Evolutionary conservation across 2,329 filamentous ascomycete species (phyloP), one percentile per base, ranked within the genome.

Genomic region (Pezicula carpinea): DNA sequence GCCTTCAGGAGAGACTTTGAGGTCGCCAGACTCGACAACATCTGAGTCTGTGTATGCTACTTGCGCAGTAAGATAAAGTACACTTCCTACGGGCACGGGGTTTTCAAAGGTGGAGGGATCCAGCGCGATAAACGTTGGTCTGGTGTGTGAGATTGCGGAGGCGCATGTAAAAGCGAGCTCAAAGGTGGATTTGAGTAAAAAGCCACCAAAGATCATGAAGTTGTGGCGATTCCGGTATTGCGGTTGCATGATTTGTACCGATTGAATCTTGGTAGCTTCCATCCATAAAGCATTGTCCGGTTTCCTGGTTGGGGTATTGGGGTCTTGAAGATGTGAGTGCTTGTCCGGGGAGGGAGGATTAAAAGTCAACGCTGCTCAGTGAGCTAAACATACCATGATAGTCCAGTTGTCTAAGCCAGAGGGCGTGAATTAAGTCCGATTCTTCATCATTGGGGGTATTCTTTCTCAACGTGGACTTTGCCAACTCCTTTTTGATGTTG

Each of bases 121-220:
- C 21, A 87, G 73, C 1, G 80, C 82, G 31, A 87, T 69, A 69
- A 87, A 88, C 17, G 76, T 82, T 1, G 84, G 84, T 5, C 83
- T 72, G 1, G 76, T 73, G 59, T 86, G 83, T 0, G 83, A 78
- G 57, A 85, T 84, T 1, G 80, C 77, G 0, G 83, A 82, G 2
- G 82, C 82, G 59, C 82, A 85, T 57, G 82, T 86, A 65, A 87
- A 88, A 1, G 84, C 83, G 1, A 87, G 72, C 62, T 88, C 84
- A 54, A 87, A 87, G 0, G 82, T 83, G 53, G 83, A 78, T 60
- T 85, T 85, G 1, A 88, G 72, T 2, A 87, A 72, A 59, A 83
- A 87, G 11, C 84, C 84, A 46, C 84, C 84, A 57, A 87, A 88
- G 47, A 88, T 86, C 83, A 86, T 86, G 66, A 85, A 85, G 54